Conservation (phyloP, 176 grass and related monocot species). For the Leersia perrieri region DNA sequence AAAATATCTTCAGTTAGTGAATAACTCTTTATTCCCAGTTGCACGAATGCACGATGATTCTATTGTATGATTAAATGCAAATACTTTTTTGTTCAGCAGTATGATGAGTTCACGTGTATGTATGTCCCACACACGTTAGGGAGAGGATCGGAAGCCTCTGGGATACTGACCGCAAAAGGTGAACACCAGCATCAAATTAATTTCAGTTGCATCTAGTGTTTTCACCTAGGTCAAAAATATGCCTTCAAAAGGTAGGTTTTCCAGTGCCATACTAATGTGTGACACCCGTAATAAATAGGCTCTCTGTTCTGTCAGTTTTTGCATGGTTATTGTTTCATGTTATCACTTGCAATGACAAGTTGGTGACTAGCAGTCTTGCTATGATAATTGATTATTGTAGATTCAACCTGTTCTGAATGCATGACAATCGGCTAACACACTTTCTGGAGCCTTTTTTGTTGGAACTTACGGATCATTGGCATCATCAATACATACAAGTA, state of each 20-base stretch:
- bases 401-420: constrained; percentile 9
- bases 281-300: not conserved
- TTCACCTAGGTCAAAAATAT: not conserved
- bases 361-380: not conserved
- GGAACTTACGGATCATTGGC: not conserved
- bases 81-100: not conserved
- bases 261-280: not conserved
- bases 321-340: not conserved
- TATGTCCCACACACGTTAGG: not conserved
- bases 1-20: not conserved
- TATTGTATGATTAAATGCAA: not conserved
- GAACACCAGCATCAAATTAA: not conserved
- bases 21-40: not conserved
- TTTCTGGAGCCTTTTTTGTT: not conserved
- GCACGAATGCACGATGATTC: not conserved
- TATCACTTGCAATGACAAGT: not conserved
- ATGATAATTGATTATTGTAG: constrained; percentile 9
- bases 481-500: not conserved
- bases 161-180: not conserved
- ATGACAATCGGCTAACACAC: not conserved
- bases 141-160: not conserved
- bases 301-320: not conserved
- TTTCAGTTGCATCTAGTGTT: not conserved
- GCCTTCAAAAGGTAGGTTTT: not conserved
- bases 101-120: not conserved